phyloP scores from a whole-genome alignment of 2,329 filamentous ascomycete species.

The Aspergillus fumigatiaffinis region DNA sequence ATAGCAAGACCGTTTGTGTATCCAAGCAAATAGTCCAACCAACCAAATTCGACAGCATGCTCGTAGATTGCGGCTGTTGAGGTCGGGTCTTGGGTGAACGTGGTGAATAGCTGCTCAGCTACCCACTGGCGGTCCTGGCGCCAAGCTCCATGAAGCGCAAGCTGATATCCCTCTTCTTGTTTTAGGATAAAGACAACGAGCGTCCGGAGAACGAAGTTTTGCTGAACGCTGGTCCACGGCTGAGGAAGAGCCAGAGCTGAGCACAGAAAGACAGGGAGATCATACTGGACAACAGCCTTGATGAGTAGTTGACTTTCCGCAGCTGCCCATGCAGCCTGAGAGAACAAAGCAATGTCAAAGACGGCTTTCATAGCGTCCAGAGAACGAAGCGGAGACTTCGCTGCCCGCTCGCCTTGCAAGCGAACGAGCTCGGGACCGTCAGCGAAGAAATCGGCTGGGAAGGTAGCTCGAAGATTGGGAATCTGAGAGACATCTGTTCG shows the following conservation, averaged over 20 bases:
- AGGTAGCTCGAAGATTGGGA: constrained; percentile 73
- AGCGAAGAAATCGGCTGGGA: constrained; percentile 62
- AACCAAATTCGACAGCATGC: constrained; percentile 74
- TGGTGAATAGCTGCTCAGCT: constrained; percentile 70
- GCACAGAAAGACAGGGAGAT: constrained; percentile 48
- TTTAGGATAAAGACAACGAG: constrained; percentile 83
- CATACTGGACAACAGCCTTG: constrained; percentile 56
- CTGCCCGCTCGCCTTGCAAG: constrained; percentile 60
- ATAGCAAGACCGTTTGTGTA: constrained; percentile 79
- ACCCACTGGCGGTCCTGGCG: constrained; percentile 87
- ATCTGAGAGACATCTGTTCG: constrained; percentile 79
- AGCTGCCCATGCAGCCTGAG: constrained; percentile 53
- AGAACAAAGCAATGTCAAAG: constrained; percentile 59
- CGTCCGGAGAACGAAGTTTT: constrained; percentile 46
- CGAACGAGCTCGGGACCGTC: constrained; percentile 58
- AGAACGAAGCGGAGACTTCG: constrained; percentile 83
- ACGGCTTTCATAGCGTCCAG: constrained; percentile 72
- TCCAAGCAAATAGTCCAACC: constrained; percentile 77
- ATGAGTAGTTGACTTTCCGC: constrained; percentile 56
- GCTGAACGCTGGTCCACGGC: constrained; percentile 47
- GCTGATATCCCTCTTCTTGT: constrained; percentile 72
- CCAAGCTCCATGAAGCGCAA: constrained; percentile 89
- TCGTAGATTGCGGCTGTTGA: constrained; percentile 69
- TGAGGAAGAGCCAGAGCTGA: constrained; percentile 47
- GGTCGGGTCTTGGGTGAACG: constrained; percentile 66